phyloP scores from a whole-genome alignment of 805 yeast genomes.

The Candida michaelii region DNA sequence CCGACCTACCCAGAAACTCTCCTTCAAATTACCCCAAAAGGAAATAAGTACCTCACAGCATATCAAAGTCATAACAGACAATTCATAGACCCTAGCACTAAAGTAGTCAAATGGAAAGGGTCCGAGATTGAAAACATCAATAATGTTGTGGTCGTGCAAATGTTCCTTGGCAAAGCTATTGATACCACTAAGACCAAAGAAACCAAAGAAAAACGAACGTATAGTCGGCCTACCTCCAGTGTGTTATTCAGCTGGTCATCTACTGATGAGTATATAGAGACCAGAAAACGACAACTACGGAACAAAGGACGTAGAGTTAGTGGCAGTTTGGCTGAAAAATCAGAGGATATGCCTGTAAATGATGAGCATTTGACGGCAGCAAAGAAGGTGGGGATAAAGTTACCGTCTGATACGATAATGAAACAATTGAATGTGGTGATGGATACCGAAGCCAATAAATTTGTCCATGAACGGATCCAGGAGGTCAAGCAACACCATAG shows the following conservation, averaged over 20 bases:
- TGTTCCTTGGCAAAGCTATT: constrained; percentile 6
- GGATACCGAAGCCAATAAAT: constrained; percentile 37
- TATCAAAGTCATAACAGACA: constrained; percentile 38
- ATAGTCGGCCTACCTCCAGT: constrained; percentile 22
- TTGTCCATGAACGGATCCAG: constrained; percentile 40
- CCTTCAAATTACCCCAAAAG: constrained; percentile 29
- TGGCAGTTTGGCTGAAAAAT: constrained; percentile 1
- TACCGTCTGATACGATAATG: constrained; percentile 21
- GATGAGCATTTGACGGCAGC: constrained; percentile 9
- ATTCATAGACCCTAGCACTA: constrained; percentile 21
- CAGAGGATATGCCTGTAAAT: constrained; percentile 4
- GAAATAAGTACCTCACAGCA: constrained; percentile 29
- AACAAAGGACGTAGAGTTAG: neutral
- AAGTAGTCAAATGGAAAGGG: constrained; percentile 32
- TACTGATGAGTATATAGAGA: constrained; percentile 37
- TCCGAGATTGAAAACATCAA: constrained; percentile 23
- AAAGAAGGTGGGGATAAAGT: constrained; percentile 13
- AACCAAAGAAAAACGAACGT: constrained; percentile 2
- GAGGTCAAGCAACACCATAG: constrained; percentile 37
- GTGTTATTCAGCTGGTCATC: constrained; percentile 46
- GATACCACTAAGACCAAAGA: neutral
- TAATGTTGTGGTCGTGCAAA: constrained; percentile 9
- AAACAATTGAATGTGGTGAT: constrained; percentile 28
- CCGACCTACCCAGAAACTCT: constrained; percentile 32
- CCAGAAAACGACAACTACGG: constrained; percentile 26